phyloP scores from a whole-genome alignment of 23 red algal species.

The Pyropia haitanensis region DNA sequence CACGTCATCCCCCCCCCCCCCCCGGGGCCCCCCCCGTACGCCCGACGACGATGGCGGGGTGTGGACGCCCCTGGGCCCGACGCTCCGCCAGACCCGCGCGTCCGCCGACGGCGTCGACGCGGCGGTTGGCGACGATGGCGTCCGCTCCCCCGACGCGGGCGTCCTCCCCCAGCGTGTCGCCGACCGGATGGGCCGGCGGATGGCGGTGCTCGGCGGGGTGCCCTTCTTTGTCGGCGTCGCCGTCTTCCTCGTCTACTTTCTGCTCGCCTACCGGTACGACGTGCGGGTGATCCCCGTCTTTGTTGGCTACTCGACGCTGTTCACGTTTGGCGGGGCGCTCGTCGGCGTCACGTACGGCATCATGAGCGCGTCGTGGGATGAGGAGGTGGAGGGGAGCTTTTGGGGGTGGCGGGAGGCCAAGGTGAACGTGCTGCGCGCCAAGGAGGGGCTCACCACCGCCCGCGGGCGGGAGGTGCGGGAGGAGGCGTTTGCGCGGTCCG shows the following conservation, averaged over 20 bases:
- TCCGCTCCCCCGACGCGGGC: constrained; percentile 20
- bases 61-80: too few species aligned
- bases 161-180: constrained; percentile 53
- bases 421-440: constrained; percentile 40
- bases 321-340: constrained; percentile 48
- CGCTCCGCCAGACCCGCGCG: too few species aligned
- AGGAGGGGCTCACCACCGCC: constrained; percentile 46
- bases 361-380: constrained; percentile 67
- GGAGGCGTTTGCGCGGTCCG: constrained; percentile 22
- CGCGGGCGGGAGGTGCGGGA: constrained; percentile 36
- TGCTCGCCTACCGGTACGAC: constrained; percentile 62
- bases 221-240: constrained; percentile 43
- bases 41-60: too few species aligned
- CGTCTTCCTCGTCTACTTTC: constrained; percentile 51
- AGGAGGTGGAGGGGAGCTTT: constrained; percentile 33
- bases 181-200: constrained; percentile 63
- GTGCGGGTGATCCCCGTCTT: constrained; percentile 45
- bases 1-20: too few species aligned
- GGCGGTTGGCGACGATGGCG: too few species aligned
- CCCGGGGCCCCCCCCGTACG: too few species aligned
- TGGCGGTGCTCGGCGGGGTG: constrained; percentile 43
- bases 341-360: constrained; percentile 75
- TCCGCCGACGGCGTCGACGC: too few species aligned
- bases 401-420: constrained; percentile 39
- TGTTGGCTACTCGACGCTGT: constrained; percentile 59